phyloP scores from a whole-genome alignment of 2,329 filamentous ascomycete genomes.

The Beauveria bassiana region DNA sequence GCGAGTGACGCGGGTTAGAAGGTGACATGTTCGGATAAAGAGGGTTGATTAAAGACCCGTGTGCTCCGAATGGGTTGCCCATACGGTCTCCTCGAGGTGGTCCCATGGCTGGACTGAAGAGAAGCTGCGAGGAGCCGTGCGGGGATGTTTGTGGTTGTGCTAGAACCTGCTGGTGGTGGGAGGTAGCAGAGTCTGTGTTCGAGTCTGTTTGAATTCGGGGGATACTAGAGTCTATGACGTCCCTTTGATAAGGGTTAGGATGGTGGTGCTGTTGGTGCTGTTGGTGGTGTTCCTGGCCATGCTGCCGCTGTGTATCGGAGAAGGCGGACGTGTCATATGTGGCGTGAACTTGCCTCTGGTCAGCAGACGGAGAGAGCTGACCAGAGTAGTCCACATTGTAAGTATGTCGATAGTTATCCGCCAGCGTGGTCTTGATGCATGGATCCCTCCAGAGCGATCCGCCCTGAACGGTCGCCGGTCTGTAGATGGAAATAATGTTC shows the following conservation, averaged over 20 bases:
- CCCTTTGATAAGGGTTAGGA: constrained; percentile 7
- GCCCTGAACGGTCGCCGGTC: constrained; percentile 64
- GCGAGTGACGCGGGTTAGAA: constrained; percentile 23
- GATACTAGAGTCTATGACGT: constrained; percentile 4
- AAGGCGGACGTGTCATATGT: constrained; percentile 47
- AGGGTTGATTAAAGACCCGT: constrained; percentile 41
- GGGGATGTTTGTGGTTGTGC: constrained; percentile 11
- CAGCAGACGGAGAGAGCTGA: constrained; percentile 57
- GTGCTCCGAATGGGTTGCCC: constrained; percentile 44
- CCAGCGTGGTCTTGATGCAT: constrained; percentile 66
- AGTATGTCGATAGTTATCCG: constrained; percentile 66
- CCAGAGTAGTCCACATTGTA: constrained; percentile 70
- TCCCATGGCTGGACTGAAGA: constrained; percentile 34
- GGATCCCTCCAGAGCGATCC: constrained; percentile 69
- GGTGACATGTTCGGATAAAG: constrained; percentile 44
- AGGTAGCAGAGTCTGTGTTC: not conserved
- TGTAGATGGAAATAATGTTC: constrained; percentile 54
- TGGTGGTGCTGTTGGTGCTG: constrained; percentile 20
- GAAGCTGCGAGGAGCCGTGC: constrained; percentile 8
- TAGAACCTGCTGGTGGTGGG: constrained; percentile 7
- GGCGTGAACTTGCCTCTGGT: constrained; percentile 57
- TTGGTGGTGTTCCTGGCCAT: constrained; percentile 19
- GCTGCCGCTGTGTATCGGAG: constrained; percentile 28
- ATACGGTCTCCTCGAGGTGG: constrained; percentile 46
- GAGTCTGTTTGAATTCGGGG: constrained; percentile 10